Evolutionary conservation across 345 rosid species (phyloP).

Genomic region (Eucalyptus marginata): DNA sequence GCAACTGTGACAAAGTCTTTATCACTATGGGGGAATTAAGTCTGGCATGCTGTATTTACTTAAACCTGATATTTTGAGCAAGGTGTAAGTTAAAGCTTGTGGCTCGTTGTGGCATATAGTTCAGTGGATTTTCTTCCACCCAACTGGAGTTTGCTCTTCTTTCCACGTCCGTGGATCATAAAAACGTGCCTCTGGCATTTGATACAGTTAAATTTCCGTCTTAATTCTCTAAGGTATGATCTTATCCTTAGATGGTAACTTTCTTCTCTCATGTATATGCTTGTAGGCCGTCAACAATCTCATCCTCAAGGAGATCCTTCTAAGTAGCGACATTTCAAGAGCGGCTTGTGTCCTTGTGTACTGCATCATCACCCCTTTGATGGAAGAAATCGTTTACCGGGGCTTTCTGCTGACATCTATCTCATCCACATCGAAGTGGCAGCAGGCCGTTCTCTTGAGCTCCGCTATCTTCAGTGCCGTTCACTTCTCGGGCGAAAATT

Average conservation of each 20-base stretch:
- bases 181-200: neutral
- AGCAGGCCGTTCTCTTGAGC: slow-evolving; percentile 41
- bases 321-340: slow-evolving; percentile 32
- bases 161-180: neutral
- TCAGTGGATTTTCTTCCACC: neutral
- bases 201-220: neutral
- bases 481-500: slow-evolving; percentile 66
- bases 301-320: slow-evolving; percentile 46
- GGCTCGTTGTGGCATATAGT: neutral
- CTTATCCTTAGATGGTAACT: neutral
- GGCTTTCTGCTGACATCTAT: slow-evolving; percentile 64
- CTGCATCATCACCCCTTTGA: slow-evolving; percentile 52
- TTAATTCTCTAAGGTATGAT: too few species aligned
- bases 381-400: slow-evolving; percentile 80
- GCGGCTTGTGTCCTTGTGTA: slow-evolving; percentile 38
- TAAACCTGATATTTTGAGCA: neutral
- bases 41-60: neutral
- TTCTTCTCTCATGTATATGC: neutral
- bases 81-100: neutral
- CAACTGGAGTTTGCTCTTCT: neutral
- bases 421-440: slow-evolving; percentile 47
- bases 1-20: neutral
- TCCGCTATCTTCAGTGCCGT: slow-evolving; percentile 62
- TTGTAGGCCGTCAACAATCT: slow-evolving; percentile 39
- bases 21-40: neutral